Evolutionary conservation across 2,329 filamentous ascomycete species (phyloP), one percentile per base, ranked within the genome.

Genomic region (Colletotrichum gigasporum): DNA sequence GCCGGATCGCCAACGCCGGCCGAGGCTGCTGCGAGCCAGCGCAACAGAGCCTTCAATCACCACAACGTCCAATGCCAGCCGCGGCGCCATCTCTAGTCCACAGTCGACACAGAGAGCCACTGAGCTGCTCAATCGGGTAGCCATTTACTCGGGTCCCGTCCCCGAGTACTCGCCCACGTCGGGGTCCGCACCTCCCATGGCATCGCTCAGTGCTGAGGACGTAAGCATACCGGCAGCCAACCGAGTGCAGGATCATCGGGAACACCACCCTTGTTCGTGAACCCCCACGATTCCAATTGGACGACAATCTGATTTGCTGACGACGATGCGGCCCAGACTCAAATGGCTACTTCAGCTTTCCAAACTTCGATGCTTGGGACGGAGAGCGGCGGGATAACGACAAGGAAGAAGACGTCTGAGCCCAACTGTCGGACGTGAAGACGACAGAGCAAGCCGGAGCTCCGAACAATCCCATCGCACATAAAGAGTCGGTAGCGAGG

Each of bases 281-380:
- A 41, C 28, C 20, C 16, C 7, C 45, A 45, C 45, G 16, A 22
- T 26, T 14, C 5, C 6, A n/a, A 14, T n/a, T 5, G 16, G 11
- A 11, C 10, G 4, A 11, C 14, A 8, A 22, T 18, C 24, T 12
- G 12, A 20, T 39, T 62, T 47, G 44, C 58, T 63, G 48, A 64
- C 22, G 16, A 39, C 20, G 20, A 42, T 30, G 30, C 28, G 32
- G 7, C 11, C 26, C 53, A 67, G 66, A 67, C 37, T 47, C 64
- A 9, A 62, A 61, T 59, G 85, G 87, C 66, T 92, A 92, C 76
- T 89, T 91, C 72, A 91, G 90, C 79, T 92, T 92, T 73, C 90
- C 90, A 14, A 90, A 86, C 74, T 92, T 91, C 75, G 90, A 92
- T 71, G 84, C 87, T 65, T 91, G 89, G 81, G 85, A 86, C 41